Evolutionary conservation across 352 stramenopile species (phyloP), one percentile per base, ranked within the genome.

Genomic region (Phytophthora foliorum): DNA sequence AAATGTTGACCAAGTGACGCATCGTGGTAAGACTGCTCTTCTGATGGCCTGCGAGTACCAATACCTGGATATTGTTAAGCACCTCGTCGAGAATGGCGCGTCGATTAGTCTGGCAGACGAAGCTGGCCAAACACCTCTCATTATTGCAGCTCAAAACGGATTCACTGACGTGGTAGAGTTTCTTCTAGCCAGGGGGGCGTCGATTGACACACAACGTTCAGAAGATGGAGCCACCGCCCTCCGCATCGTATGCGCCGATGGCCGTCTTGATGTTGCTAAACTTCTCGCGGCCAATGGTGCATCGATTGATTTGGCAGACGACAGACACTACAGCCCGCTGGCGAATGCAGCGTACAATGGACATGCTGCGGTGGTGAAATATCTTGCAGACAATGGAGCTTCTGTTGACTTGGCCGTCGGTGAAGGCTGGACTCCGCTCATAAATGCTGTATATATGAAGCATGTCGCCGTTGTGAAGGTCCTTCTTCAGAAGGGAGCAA

Each of bases 241-340:
- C 22, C 24, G 16, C 22, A 16, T 58, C 14, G 51, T 21, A 24
- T 34, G 51, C 51, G 34, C 29, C 11, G 14, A 36, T 24, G 51
- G 52, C 10, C 24, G 25, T n/a, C 16, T 19, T 38, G 19, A 46
- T 38, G 38, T 59, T 27, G 52, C 39, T 8, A 34, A 59, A 25
- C 13, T 49, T 10, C 21, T 59, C 4, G 16, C 50, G 17, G 34
- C 6, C 4, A 31, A 21, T 21, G 54, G 54, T 2, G 54, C 54
- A 16, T 10, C 19, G 39, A 27, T 61, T 42, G 54, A 62, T 21
- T 32, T 44, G 9, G 55, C 22, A 19, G 55, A 53, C n/a, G 31
- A 53, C 16, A 19, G 11, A 14, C 41, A 41, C 11, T 27, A 29
- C 25, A 62, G 25, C 9, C 16, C 55, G 13, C 31, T 53, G 16